Conservation (phyloP, 2,329 filamentous ascomycete species). For the Graphilbum ipis-grandicollis region DNA sequence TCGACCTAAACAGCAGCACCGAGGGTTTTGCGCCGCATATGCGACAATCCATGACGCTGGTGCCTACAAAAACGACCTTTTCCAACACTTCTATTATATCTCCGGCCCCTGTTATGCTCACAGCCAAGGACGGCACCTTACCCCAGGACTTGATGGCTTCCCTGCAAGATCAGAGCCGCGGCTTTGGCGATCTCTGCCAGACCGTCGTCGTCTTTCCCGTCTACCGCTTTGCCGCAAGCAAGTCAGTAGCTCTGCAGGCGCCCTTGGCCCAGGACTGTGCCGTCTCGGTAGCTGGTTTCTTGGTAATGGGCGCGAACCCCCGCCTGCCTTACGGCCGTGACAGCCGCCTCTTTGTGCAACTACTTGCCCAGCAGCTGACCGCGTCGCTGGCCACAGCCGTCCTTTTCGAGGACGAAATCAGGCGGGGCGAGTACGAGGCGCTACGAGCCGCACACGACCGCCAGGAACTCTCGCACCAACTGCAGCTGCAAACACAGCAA, state of each 20-base stretch:
- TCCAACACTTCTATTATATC: not conserved
- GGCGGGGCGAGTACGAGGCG: conserved; percentile 54
- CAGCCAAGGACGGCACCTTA: conserved; percentile 47
- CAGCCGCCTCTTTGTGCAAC: conserved; percentile 60
- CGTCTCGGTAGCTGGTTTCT: conserved; percentile 49
- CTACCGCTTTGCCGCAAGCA: conserved; percentile 45
- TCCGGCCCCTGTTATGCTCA: conserved; percentile 44
- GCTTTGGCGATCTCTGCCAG: conserved; percentile 52
- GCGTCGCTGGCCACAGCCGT: conserved; percentile 71
- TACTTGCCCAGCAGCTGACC: conserved; percentile 57
- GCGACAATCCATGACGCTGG: conserved; percentile 52
- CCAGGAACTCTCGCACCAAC: conserved; percentile 59
- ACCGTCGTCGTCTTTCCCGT: conserved; percentile 65
- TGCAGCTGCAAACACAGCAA: conserved; percentile 46
- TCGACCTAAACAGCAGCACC: conserved; percentile 53
- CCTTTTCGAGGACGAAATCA: conserved; percentile 69
- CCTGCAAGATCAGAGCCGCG: conserved; percentile 40
- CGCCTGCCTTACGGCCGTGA: conserved; percentile 65
- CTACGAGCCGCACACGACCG: conserved; percentile 59
- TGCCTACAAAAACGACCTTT: conserved; percentile 8
- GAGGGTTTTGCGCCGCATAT: conserved; percentile 65
- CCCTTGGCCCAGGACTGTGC: not conserved
- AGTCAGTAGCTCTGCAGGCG: not conserved
- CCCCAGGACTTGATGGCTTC: conserved; percentile 47
- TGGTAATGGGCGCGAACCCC: conserved; percentile 65